Evolutionary conservation across 1,284 basidiomycete species (phyloP).

Genomic region (Heterobasidion occidentale): DNA sequence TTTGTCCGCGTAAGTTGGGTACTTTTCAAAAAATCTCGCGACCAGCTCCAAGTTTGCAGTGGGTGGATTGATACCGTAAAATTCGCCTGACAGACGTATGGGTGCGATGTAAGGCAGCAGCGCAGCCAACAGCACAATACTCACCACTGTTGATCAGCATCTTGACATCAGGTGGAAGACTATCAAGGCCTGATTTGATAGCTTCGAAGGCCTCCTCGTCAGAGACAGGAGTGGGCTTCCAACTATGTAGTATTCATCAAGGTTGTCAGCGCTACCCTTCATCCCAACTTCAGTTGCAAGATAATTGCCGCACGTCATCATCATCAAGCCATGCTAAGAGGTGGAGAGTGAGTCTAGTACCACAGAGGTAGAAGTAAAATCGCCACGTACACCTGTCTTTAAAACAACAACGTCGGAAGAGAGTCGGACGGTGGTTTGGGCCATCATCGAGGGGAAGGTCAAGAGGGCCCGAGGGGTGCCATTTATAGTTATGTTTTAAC

Average conservation of each 20-base stretch:
- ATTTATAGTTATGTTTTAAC: too few relatives aligned
- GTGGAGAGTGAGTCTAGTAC: neutral
- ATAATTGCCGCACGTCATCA: conserved; percentile 34
- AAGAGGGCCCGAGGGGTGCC: too few relatives aligned
- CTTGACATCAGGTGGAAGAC: conserved; percentile 37
- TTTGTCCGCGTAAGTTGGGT: conserved; percentile 45
- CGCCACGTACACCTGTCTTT: conserved; percentile 6
- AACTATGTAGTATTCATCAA: neutral
- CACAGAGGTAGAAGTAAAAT: neutral
- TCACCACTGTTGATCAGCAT: conserved; percentile 39
- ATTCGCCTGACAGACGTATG: conserved; percentile 23
- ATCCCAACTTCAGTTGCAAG: neutral
- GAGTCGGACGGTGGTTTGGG: conserved; percentile 2
- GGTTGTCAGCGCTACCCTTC: neutral
- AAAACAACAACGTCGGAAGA: conserved; percentile 8
- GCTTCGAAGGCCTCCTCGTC: conserved; percentile 52
- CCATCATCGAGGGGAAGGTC: neutral
- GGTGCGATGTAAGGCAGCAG: neutral
- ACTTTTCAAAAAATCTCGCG: conserved; percentile 35
- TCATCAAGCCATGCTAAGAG: conserved; percentile 41
- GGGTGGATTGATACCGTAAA: conserved; percentile 29
- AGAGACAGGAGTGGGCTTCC: conserved; percentile 16
- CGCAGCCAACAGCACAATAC: conserved; percentile 3
- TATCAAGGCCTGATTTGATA: conserved; percentile 55
- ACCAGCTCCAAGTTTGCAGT: conserved; percentile 34